Conservation (phyloP, 257 asterid species). For the Catharanthus roseus region DNA sequence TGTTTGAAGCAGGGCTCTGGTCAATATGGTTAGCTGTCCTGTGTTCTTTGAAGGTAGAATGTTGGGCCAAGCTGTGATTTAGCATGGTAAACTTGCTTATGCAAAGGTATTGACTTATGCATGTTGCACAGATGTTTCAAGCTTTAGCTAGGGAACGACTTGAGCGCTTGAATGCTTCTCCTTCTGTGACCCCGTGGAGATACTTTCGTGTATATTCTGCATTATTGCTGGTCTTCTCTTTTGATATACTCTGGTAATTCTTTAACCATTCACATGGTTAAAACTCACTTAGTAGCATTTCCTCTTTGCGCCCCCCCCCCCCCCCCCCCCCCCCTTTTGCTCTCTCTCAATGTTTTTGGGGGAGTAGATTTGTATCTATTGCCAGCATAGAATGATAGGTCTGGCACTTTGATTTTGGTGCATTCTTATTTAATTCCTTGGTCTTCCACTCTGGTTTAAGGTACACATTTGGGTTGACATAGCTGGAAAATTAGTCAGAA, state of each 20-base stretch:
- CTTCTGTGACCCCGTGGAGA: slow-evolving; percentile 82
- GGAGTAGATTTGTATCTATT: neutral
- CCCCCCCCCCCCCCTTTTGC: neutral
- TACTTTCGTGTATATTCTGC: slow-evolving; percentile 90
- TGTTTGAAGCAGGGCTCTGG: slow-evolving; percentile 80
- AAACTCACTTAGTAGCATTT: neutral
- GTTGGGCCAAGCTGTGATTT: slow-evolving; percentile 10
- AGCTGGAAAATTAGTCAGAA: neutral
- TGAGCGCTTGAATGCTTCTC: slow-evolving; percentile 90
- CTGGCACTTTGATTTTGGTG: neutral
- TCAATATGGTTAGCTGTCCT: slow-evolving; percentile 77
- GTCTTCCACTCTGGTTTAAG: slow-evolving; percentile 1
- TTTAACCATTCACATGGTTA: neutral
- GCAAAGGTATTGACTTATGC: slow-evolving; percentile 15
- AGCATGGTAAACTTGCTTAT: slow-evolving; percentile 12
- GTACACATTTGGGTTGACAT: neutral
- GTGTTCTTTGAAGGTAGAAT: slow-evolving; percentile 67
- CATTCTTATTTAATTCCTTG: neutral
- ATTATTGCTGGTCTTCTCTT: slow-evolving; percentile 61
- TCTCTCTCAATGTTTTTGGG: neutral
- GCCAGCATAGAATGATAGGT: neutral
- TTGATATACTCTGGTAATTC: slow-evolving; percentile 77
- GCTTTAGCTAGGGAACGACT: slow-evolving; percentile 93
- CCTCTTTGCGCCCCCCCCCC: neutral
- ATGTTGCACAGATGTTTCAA: slow-evolving; percentile 84